Conservation (phyloP, 441 rosid genomes). For the Brassica balearica region DNA sequence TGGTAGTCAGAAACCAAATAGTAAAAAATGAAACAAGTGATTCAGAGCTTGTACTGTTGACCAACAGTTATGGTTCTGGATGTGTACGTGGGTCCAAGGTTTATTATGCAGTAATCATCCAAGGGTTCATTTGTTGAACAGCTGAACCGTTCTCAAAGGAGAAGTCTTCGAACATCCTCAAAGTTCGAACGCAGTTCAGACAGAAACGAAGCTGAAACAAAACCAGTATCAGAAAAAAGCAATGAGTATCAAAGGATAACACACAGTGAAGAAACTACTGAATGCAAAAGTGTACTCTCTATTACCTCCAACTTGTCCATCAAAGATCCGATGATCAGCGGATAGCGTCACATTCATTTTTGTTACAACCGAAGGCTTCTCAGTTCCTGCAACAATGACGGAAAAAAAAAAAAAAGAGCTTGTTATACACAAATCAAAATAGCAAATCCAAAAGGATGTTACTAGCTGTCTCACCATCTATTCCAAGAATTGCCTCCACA, state of each 20-base stretch:
- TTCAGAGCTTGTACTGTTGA: conserved; percentile 28
- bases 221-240: background rate
- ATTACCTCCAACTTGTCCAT: conserved; percentile 92
- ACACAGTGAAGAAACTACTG: conserved; percentile 21
- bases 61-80: conserved; percentile 33
- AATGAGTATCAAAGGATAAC: conserved; percentile 28
- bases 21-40: conserved; percentile 26
- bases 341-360: conserved; percentile 90
- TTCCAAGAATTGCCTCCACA: conserved; percentile 73
- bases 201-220: conserved; percentile 80
- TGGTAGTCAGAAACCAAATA: conserved; percentile 4
- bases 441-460: conserved; percentile 25
- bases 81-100: conserved; percentile 37
- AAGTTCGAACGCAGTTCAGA: conserved; percentile 77
- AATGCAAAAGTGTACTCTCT: background rate
- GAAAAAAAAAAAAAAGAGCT: conserved; percentile 11
- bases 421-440: conserved; percentile 26
- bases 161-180: conserved; percentile 80
- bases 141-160: conserved; percentile 54
- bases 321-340: conserved; percentile 95
- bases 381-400: conserved; percentile 62
- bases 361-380: conserved; percentile 74
- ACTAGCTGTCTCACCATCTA: conserved; percentile 68
- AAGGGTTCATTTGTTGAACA: conserved; percentile 23
- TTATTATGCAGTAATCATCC: conserved; percentile 33